Conservation (phyloP, 495 filamentous ascomycete species). For the Aspergillus carlsbadensis region DNA sequence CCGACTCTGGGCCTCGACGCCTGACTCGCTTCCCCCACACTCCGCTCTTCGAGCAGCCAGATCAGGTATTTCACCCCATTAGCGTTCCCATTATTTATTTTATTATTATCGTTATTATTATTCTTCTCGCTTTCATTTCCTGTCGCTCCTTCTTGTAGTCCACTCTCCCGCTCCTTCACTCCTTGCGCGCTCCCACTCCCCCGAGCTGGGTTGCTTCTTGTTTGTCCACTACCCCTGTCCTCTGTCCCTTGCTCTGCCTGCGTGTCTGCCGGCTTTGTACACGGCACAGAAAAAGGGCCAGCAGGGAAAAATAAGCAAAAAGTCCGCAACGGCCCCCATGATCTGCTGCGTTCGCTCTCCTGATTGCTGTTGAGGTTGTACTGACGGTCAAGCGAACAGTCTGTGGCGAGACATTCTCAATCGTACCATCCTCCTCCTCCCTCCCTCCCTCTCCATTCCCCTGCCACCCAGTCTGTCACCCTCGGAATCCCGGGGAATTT, state of each 20-base stretch:
- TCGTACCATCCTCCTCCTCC: conserved; percentile 12
- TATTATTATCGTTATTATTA: not conserved
- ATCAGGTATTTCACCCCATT: conserved; percentile 9
- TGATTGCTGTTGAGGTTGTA: conserved; percentile 15
- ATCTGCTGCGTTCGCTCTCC: not conserved
- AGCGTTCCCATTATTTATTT: conserved; percentile 11
- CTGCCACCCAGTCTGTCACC: conserved; percentile 12
- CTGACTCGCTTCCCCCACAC: conserved; percentile 40
- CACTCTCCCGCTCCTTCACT: conserved; percentile 4
- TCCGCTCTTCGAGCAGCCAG: conserved; percentile 21
- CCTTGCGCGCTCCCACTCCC: not conserved
- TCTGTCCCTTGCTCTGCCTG: conserved; percentile 4
- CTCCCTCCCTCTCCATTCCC: conserved; percentile 1
- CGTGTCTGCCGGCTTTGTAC: conserved; percentile 9
- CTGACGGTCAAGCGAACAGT: conserved; percentile 11
- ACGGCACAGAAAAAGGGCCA: conserved; percentile 5
- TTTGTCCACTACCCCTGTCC: not conserved
- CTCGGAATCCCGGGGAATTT: conserved; percentile 26
- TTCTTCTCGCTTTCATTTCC: not conserved
- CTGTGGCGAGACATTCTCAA: conserved; percentile 17
- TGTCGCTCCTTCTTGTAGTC: conserved; percentile 1
- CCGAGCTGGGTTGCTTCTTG: not conserved
- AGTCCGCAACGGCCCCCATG: not conserved
- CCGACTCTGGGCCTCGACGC: conserved; percentile 29
- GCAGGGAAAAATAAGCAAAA: conserved; percentile 4